Base-by-base conservation (phyloP, 164 flowering plant species). In the Echeveria elegans region DNA sequence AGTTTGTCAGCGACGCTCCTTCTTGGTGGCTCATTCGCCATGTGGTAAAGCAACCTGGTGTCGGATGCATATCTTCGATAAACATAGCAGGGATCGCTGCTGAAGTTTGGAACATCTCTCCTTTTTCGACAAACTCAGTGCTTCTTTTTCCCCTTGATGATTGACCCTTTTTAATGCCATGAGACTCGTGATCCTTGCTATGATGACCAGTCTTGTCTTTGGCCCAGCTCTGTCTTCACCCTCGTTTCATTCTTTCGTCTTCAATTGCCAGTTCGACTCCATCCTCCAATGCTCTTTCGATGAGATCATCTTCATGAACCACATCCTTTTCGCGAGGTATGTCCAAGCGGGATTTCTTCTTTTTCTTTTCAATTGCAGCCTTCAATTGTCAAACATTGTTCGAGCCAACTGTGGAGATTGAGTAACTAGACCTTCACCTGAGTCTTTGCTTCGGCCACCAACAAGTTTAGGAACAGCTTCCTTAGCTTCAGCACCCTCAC, bases 271-370 rank as follows among this genome's bases (percentile, higher is more conserved):
- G 14, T 56, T 56, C 61, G 28, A 56, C 61, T 26, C 61, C 61
- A 56, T 83, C 95, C 73, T 93, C 98, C 68, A 93, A 78, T 73
- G 86, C 94, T 68, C 85, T 80, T 80, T 88, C 97, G 66, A 90
- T 89, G 12, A 89, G 80, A 69, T 87, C 97, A 81, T 86, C 86
- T 36, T 90, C 96, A 79, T 92, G 96, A 88, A 88, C 73, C 64
- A 78, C 45, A 30, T n/a, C n/a, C n/a, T n/a, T n/a, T n/a, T n/a
- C n/a, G 87, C 94, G 72, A 1, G 84, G 67, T 14, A 72, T 67
- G 12, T 81, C 89, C 12, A 81, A 82, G 36, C 83, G 85, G 4
- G 80, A 72, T 71, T 88, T 88, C 75, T 56, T 52, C 15, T 74
- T 85, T 43, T 81, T 69, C 75, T 89, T 87, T 78, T 85, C 93